Percentiles rank a stretch among this genome's conserved stretches.
These are phyloP conservation scores for Leccinum proximum DNA, from an alignment of 1,284 basidiomycete species.

Conservation along the genomic window DNA sequence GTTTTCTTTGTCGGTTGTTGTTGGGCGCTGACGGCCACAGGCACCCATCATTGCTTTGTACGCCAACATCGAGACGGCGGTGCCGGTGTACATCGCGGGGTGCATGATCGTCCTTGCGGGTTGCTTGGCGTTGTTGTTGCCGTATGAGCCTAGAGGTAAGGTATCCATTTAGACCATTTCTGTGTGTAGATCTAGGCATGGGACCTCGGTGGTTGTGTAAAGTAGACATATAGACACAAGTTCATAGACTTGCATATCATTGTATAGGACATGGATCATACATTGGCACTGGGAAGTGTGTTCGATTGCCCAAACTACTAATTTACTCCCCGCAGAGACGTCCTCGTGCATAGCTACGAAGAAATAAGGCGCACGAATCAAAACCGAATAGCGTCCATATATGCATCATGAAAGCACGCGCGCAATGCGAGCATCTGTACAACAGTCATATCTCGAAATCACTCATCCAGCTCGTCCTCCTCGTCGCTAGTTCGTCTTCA, in stretches of 20 bases:
- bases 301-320: background rate
- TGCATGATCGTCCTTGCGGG: constrained; percentile 68
- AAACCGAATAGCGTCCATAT: background rate
- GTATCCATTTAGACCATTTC: constrained; percentile 46
- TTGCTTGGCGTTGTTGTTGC: constrained; percentile 62
- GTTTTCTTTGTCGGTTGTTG: background rate
- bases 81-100: constrained; percentile 78
- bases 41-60: constrained; percentile 55
- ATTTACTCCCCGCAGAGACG: background rate
- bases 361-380: background rate
- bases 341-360: background rate
- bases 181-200: background rate
- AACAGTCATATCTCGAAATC: constrained; percentile 5
- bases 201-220: background rate
- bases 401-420: too few species aligned
- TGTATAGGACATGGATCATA: background rate
- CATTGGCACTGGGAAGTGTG: background rate
- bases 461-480: constrained; percentile 39
- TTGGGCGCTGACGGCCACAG: background rate
- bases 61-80: constrained; percentile 59
- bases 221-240: background rate
- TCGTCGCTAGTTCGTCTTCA: constrained; percentile 36
- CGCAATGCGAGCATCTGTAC: background rate
- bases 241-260: background rate
- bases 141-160: constrained; percentile 72